phyloP scores from a whole-genome alignment of 2,329 filamentous ascomycete species.

The Geosmithia flava region DNA sequence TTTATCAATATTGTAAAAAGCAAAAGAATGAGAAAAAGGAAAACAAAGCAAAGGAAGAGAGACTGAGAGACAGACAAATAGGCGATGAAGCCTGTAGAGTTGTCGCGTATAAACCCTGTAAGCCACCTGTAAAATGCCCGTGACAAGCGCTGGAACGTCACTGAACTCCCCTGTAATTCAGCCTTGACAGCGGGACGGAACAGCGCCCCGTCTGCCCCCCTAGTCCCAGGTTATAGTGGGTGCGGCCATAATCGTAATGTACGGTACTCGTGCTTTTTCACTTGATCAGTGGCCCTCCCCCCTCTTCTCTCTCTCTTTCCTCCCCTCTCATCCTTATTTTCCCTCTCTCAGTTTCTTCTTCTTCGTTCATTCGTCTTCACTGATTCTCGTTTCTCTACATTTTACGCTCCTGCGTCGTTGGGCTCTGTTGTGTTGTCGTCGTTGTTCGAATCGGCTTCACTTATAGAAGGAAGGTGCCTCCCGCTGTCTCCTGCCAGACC shows the following conservation, averaged over 20 bases:
- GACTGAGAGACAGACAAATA: no score
- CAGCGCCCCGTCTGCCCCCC: background rate
- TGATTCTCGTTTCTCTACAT: conserved; percentile 5
- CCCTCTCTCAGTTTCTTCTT: conserved; percentile 7
- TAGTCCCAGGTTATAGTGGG: background rate
- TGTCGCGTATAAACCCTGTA: no score
- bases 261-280: conserved; percentile 7
- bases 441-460: background rate
- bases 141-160: no score
- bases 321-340: conserved; percentile 12
- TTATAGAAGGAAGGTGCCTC: background rate
- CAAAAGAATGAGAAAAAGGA: no score
- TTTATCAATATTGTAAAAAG: no score
- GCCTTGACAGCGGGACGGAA: background rate
- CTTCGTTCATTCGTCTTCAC: conserved; percentile 9
- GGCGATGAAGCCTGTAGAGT: no score
- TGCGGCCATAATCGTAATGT: conserved; percentile 6
- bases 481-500: no score
- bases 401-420: background rate
- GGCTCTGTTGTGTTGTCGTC: background rate
- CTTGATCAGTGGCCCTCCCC: conserved; percentile 18
- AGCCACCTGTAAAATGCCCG: no score
- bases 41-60: no score
- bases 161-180: background rate
- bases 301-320: conserved; percentile 9